Conservation (phyloP, 139 green algal species). For the Closterium sp. region DNA sequence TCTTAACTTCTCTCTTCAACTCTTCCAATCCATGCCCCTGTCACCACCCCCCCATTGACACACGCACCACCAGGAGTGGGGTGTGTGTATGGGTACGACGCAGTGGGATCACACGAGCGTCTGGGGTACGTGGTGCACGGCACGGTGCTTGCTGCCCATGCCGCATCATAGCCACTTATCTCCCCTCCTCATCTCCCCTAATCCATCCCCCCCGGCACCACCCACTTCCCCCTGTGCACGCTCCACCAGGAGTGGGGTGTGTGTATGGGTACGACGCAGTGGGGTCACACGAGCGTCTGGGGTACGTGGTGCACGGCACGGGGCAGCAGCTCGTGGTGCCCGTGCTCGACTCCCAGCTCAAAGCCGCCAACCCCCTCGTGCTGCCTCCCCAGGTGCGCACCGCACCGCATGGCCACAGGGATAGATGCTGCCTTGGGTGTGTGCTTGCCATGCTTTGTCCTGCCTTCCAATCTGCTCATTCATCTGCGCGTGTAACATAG, state of each 20-base stretch:
- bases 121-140: constrained; percentile 68
- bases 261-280: constrained; percentile 99
- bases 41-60: no score
- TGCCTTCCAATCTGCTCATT: not conserved
- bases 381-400: constrained; percentile 64
- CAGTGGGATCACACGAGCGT: constrained; percentile 89
- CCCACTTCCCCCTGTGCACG: not conserved
- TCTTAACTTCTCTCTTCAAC: not conserved
- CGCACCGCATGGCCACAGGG: not conserved
- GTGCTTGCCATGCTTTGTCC: not conserved
- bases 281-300: constrained; percentile 81
- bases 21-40: not conserved
- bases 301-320: constrained; percentile 71
- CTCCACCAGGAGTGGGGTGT: constrained; percentile 75
- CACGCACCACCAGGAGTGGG: constrained; percentile 70
- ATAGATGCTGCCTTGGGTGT: not conserved
- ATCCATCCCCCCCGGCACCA: not conserved
- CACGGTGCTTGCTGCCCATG: constrained; percentile 67
- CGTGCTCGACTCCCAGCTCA: constrained; percentile 98
- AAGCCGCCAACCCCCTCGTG: constrained; percentile 78
- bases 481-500: not conserved
- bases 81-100: constrained; percentile 97
- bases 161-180: not conserved
- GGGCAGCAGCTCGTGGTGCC: constrained; percentile 97
- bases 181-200: not conserved